Evolutionary conservation across 75 land plant genomes (phyloP).

Genomic region (Sequoiadendron giganteum): DNA sequence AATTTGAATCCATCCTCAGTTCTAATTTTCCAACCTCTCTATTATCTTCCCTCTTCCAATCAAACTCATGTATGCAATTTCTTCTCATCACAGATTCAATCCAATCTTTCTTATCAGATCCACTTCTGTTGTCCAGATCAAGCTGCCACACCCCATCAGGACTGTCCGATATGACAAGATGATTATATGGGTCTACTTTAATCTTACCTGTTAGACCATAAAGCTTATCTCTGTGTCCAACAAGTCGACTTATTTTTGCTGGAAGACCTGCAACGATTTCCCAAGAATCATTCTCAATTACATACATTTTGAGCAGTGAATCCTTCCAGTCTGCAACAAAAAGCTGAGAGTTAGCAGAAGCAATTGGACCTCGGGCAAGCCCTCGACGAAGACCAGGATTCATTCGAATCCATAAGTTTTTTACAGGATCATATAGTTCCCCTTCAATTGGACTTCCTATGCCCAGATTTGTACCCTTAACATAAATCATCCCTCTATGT

Average conservation of each 20-base stretch:
- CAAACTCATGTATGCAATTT: neutral
- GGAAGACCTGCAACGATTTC: slow-evolving; percentile 15
- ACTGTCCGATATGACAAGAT: slow-evolving; percentile 23
- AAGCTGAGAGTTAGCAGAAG: slow-evolving; percentile 11
- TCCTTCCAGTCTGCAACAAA: slow-evolving; percentile 34
- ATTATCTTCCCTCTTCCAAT: neutral
- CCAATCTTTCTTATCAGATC: neutral
- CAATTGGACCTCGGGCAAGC: slow-evolving; percentile 23
- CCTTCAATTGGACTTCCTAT: slow-evolving; percentile 18
- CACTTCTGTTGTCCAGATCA: slow-evolving; percentile 11
- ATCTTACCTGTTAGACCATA: slow-evolving; percentile 26
- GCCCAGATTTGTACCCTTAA: slow-evolving; percentile 23
- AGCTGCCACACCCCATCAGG: slow-evolving; percentile 30
- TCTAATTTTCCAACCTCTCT: neutral
- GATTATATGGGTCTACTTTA: slow-evolving; percentile 24
- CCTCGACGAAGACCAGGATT: slow-evolving; percentile 16
- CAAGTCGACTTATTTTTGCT: slow-evolving; percentile 21
- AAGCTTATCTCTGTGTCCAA: slow-evolving; percentile 10
- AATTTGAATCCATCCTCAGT: slow-evolving; percentile 1
- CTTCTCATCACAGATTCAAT: neutral
- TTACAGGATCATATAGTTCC: slow-evolving; percentile 21
- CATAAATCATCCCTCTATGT: slow-evolving; percentile 19
- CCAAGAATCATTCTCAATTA: slow-evolving; percentile 14
- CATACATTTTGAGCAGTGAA: slow-evolving; percentile 22
- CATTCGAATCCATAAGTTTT: slow-evolving; percentile 15